phyloP scores from a whole-genome alignment of 768 basidiomycete genomes.

The Leucogyrophana mollusca region DNA sequence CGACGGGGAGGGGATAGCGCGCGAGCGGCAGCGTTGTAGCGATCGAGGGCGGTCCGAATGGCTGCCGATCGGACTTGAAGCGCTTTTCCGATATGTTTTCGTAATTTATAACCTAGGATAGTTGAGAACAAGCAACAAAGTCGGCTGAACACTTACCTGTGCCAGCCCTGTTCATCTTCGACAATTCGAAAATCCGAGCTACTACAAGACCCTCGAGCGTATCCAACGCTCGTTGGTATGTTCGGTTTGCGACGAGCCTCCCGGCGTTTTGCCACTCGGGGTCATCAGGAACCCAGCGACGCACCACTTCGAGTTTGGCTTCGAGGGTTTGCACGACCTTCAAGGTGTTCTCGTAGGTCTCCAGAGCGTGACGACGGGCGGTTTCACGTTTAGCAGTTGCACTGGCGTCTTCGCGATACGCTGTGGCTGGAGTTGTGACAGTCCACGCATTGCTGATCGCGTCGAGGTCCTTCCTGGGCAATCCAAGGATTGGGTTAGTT shows the following conservation, averaged over 20 bases:
- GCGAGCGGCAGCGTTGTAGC: too few species aligned
- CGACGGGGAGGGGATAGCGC: constrained; percentile 4
- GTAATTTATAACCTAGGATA: constrained; percentile 4
- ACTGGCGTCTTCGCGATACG: not conserved
- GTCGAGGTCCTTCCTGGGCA: not conserved
- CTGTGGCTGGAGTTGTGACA: not conserved
- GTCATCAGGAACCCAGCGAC: not conserved
- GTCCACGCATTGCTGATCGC: not conserved
- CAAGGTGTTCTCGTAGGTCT: not conserved
- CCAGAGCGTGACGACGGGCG: not conserved
- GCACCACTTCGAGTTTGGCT: not conserved
- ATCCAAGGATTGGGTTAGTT: too few species aligned
- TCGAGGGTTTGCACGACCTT: not conserved
- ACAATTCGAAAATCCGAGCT: constrained; percentile 16
- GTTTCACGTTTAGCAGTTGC: not conserved
- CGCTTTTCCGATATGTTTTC: constrained; percentile 7
- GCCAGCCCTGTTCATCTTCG: constrained; percentile 13
- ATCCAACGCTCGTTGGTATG: constrained; percentile 13
- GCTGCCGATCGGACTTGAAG: not conserved
- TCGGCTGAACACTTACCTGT: constrained; percentile 31
- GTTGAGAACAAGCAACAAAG: too few species aligned
- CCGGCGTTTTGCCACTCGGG: constrained; percentile 2
- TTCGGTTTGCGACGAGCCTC: not conserved
- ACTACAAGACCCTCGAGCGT: constrained; percentile 15
- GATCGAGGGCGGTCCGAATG: constrained; percentile 15